Conservation (phyloP, 805 yeast genomes). For the Candida ipomoeae region DNA sequence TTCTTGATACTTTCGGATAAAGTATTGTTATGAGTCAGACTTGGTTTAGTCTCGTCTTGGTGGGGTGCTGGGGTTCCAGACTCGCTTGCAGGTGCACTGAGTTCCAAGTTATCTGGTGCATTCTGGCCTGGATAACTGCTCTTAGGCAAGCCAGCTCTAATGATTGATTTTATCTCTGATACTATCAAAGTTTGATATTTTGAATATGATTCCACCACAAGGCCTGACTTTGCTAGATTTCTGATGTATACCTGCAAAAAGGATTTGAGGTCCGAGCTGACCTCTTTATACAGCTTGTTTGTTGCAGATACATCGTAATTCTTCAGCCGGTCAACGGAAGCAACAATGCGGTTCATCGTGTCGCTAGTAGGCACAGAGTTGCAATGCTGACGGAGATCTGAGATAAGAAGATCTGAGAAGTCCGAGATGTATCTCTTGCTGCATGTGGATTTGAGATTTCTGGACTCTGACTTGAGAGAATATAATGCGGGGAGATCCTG, state of each 20-base stretch:
- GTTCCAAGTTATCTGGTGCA: slow-evolving; percentile 2
- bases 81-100: background rate
- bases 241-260: slow-evolving; percentile 45
- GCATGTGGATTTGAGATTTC: slow-evolving; percentile 55
- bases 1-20: slow-evolving; percentile 49
- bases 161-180: slow-evolving; percentile 67
- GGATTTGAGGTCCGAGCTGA: slow-evolving; percentile 38
- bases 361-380: slow-evolving; percentile 44
- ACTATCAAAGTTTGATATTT: slow-evolving; percentile 65
- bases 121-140: background rate
- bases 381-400: slow-evolving; percentile 60
- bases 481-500: slow-evolving; percentile 47
- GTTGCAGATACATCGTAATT: slow-evolving; percentile 16
- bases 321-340: slow-evolving; percentile 24
- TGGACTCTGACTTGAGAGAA: slow-evolving; percentile 49
- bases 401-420: slow-evolving; percentile 51
- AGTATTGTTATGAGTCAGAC: slow-evolving; percentile 8
- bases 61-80: slow-evolving; percentile 1
- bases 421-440: slow-evolving; percentile 63
- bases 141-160: slow-evolving; percentile 35
- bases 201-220: slow-evolving; percentile 56
- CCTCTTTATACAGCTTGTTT: slow-evolving; percentile 34
- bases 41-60: slow-evolving; percentile 10
- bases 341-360: slow-evolving; percentile 48
- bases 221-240: slow-evolving; percentile 60